These are phyloP conservation scores for Curvularia eragrostidis DNA, from an alignment of 2,329 filamentous ascomycete species.

Conservation along the genomic window DNA sequence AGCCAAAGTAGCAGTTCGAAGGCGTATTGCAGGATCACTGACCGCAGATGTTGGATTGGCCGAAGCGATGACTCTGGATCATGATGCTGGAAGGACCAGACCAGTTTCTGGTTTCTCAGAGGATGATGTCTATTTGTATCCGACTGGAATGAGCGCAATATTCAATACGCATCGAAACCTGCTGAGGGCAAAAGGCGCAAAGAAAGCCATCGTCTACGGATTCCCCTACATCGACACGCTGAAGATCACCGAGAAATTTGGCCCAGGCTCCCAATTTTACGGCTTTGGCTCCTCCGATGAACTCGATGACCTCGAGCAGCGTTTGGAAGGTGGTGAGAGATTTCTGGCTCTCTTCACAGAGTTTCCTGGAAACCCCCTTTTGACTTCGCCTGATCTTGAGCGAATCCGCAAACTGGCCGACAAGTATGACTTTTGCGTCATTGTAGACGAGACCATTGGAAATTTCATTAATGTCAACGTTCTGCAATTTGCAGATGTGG, in stretches of 20 bases:
- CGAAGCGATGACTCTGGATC: slow-evolving; percentile 63
- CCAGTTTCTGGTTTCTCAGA: slow-evolving; percentile 72
- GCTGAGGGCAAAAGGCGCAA: slow-evolving; percentile 65
- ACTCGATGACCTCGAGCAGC: slow-evolving; percentile 79
- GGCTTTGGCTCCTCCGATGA: slow-evolving; percentile 79
- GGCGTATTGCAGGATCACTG: slow-evolving; percentile 87
- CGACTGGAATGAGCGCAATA: slow-evolving; percentile 93
- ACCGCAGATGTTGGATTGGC: slow-evolving; percentile 72
- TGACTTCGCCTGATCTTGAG: slow-evolving; percentile 81
- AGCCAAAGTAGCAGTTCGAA: slow-evolving; percentile 83
- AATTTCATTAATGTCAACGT: slow-evolving; percentile 97
- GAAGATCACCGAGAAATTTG: slow-evolving; percentile 94
- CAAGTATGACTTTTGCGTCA: slow-evolving; percentile 83
- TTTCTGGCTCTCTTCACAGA: slow-evolving; percentile 90
- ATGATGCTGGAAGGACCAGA: slow-evolving; percentile 48
- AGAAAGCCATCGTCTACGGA: slow-evolving; percentile 87
- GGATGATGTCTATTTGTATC: slow-evolving; percentile 87
- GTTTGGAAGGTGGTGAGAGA: slow-evolving; percentile 73
- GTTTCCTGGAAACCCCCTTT: slow-evolving; percentile 89
- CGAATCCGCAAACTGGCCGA: slow-evolving; percentile 84
- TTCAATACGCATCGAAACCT: slow-evolving; percentile 84
- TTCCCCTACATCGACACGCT: slow-evolving; percentile 97
- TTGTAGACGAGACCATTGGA: slow-evolving; percentile 95
- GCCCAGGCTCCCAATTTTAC: slow-evolving; percentile 87
- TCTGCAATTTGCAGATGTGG: slow-evolving; percentile 84